phyloP scores from a whole-genome alignment of 2,329 filamentous ascomycete genomes.

The Dactylonectria macrodidyma region DNA sequence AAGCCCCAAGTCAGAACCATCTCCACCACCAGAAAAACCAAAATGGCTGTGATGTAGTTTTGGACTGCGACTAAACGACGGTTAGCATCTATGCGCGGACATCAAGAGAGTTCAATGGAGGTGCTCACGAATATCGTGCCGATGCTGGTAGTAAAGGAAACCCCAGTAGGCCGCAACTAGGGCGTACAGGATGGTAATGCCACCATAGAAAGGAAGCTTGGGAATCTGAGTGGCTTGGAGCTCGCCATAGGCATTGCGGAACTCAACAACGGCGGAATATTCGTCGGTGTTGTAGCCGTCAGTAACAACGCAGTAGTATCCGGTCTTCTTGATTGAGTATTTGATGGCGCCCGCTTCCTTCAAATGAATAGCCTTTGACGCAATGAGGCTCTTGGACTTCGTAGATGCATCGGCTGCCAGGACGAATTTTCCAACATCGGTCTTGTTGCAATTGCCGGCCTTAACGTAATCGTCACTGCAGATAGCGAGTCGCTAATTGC shows the following conservation, averaged over 20 bases:
- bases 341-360: constrained; percentile 82
- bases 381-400: constrained; percentile 78
- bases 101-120: background rate
- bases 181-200: constrained; percentile 93
- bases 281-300: constrained; percentile 76
- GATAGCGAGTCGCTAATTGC: constrained; percentile 65
- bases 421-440: constrained; percentile 89
- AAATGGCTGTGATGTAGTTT: constrained; percentile 98
- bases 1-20: constrained; percentile 99
- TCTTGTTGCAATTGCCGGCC: constrained; percentile 79
- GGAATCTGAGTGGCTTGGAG: constrained; percentile 95
- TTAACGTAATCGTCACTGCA: constrained; percentile 82
- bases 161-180: constrained; percentile 89
- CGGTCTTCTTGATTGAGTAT: constrained; percentile 89
- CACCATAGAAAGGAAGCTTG: constrained; percentile 97
- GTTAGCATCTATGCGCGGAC: constrained; percentile 23
- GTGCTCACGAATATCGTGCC: constrained; percentile 85
- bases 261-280: constrained; percentile 88
- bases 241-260: constrained; percentile 96
- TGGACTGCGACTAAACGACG: constrained; percentile 83
- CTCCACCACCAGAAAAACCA: constrained; percentile 93
- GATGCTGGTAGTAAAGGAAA: constrained; percentile 95
- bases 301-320: constrained; percentile 95
- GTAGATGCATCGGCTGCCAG: constrained; percentile 82
- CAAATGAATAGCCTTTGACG: constrained; percentile 86